Base-by-base conservation (phyloP, 108 stramenopile genomes). In the Craspedostauros australis region DNA sequence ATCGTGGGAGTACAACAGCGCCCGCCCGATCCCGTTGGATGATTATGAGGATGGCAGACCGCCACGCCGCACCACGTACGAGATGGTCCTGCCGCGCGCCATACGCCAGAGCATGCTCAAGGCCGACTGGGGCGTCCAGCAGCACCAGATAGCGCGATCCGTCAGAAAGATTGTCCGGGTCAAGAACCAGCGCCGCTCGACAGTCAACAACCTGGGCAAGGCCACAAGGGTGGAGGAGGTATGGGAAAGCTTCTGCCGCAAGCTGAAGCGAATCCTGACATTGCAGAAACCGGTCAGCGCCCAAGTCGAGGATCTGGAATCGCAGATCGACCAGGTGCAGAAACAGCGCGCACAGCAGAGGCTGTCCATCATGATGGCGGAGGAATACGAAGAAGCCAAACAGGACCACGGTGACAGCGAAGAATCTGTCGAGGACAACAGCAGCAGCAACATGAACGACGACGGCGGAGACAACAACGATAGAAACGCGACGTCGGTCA, bases 171-270 rank as follows among this genome's bases (percentile, higher is more conserved):
- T 73, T 46, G 75, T 80, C 14, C 65, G 62, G 27, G 46, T 57
- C 15, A 88, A 84, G 50, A 73, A 75, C 16, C 75, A 82, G 40
- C 55, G 86, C 7, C 48, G 72, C 18, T 64, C 72, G 3, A 88
- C 86, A 1, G 75, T 84, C 9, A 76, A 63, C 39, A 88, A 88
- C 43, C 50, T 88, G 7, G 62, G 52, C 29, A 79, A 77, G 62
- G 55, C 72, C 9, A 31, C 40, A 0, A 70, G 60, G 42, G 31
- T 76, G 3, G 77, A 79, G 56, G 69, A 74, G 45, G 21, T 66
- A 5, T 19, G 70, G 38, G 69, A 74, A 56, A 71, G 46, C 44
- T 40, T 50, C 23, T 15, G 37, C 1, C 43, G 73, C 9, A 74
- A 67, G 40, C n/a, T 67, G 5, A 59, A 30, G 39, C 57, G 66